Conservation (phyloP, 768 basidiomycete species). For the Mycena indigotica region DNA sequence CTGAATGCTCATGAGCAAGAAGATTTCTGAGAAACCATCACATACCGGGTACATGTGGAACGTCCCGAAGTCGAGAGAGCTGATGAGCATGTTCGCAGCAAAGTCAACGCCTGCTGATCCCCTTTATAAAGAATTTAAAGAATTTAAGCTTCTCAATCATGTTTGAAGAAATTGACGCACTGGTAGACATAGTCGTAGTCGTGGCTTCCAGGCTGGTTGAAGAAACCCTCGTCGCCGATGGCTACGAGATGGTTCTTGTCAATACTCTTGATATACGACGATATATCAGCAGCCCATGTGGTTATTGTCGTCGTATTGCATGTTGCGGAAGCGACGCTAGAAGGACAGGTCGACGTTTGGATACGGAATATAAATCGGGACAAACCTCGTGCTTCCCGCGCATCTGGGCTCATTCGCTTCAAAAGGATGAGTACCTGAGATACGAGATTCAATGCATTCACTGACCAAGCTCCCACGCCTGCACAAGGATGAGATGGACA, state of each 20-base stretch:
- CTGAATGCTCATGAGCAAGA: conserved; percentile 26
- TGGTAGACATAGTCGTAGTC: conserved; percentile 62
- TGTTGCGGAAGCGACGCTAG: conserved; percentile 35
- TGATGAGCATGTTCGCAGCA: conserved; percentile 55
- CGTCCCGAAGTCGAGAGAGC: conserved; percentile 67
- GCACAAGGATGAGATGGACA: background rate
- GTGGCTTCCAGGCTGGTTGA: conserved; percentile 50
- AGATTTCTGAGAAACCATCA: conserved; percentile 10
- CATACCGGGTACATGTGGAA: conserved; percentile 66
- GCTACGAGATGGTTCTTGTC: conserved; percentile 66
- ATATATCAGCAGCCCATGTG: conserved; percentile 54
- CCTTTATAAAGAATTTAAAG: too few relatives aligned
- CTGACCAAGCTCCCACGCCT: too few relatives aligned
- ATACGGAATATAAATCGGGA: too few relatives aligned
- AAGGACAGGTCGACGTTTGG: too few relatives aligned
- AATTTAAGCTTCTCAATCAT: too few relatives aligned
- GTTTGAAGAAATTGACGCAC: too few relatives aligned
- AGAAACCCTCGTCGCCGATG: conserved; percentile 67
- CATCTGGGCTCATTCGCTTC: conserved; percentile 23
- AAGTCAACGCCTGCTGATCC: conserved; percentile 64
- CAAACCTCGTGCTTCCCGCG: conserved; percentile 16
- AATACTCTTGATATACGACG: conserved; percentile 63
- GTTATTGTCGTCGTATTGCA: conserved; percentile 57
- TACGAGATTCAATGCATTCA: too few relatives aligned
- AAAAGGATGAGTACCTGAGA: background rate